phyloP scores from a whole-genome alignment of 768 basidiomycete genomes.

The Austroboletus eburneus region DNA sequence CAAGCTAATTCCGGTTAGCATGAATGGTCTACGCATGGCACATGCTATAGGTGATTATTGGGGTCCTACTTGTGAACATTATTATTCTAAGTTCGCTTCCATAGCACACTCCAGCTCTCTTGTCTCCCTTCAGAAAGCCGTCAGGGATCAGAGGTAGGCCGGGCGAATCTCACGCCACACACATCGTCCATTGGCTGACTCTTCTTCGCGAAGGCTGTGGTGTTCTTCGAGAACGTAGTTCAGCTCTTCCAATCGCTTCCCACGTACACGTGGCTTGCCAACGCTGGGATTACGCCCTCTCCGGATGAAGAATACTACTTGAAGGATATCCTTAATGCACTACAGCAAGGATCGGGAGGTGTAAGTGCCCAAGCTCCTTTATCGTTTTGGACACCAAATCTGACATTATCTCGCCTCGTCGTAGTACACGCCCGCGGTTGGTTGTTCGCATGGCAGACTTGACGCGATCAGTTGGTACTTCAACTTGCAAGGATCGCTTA shows the following conservation, averaged over 20 bases:
- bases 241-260: conserved; percentile 63
- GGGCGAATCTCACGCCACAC: background rate
- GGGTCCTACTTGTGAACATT: background rate
- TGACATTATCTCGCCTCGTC: background rate
- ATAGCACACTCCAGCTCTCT: conserved; percentile 51
- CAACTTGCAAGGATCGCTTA: conserved; percentile 57
- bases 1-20: conserved; percentile 38
- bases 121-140: conserved; percentile 58
- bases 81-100: background rate
- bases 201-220: conserved; percentile 46
- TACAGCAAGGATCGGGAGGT: conserved; percentile 53
- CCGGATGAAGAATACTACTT: conserved; percentile 51
- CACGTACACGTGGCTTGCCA: conserved; percentile 66
- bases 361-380: conserved; percentile 1
- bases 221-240: conserved; percentile 57
- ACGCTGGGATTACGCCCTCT: conserved; percentile 73
- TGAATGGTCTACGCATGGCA: conserved; percentile 71
- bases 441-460: conserved; percentile 39
- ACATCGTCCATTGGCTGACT: background rate
- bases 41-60: conserved; percentile 32
- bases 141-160: conserved; percentile 53
- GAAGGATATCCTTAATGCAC: conserved; percentile 47
- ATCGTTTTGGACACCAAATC: background rate
- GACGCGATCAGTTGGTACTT: conserved; percentile 57
- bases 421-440: conserved; percentile 48